Conservation (phyloP, 148 eudicot species). For the Chenopodium album region DNA sequence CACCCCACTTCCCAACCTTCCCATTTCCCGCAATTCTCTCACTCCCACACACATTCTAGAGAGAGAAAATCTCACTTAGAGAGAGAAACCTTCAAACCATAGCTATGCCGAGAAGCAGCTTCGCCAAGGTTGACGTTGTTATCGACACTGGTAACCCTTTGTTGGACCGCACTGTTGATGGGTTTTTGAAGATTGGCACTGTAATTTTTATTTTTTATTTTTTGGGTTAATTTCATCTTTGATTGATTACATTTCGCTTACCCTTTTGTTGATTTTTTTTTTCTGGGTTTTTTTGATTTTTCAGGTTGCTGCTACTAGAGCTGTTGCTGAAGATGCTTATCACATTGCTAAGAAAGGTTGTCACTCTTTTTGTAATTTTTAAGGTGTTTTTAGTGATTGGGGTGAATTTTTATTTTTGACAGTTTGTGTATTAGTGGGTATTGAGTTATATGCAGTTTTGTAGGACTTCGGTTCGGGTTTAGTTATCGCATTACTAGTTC, state of each 20-base stretch:
- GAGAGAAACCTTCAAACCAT: neutral
- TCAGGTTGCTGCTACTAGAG: slow-evolving; percentile 72
- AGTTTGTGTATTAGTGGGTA: neutral
- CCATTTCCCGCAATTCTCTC: neutral
- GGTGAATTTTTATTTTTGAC: neutral
- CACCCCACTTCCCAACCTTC: too few species aligned
- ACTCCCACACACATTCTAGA: neutral
- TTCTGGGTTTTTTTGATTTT: neutral
- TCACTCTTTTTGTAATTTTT: neutral
- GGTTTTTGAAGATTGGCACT: slow-evolving; percentile 84
- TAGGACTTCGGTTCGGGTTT: neutral
- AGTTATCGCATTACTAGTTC: too few species aligned
- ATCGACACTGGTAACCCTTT: slow-evolving; percentile 71
- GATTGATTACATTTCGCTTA: neutral
- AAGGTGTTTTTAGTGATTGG: neutral
- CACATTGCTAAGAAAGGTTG: slow-evolving; percentile 50
- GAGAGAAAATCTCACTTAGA: neutral
- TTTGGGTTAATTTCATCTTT: neutral
- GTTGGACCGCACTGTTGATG: slow-evolving; percentile 76
- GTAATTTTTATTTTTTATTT: slow-evolving; percentile 24
- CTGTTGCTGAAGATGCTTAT: slow-evolving; percentile 74
- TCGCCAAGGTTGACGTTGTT: slow-evolving; percentile 48
- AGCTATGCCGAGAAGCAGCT: slow-evolving; percentile 55
- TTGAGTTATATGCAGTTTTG: too few species aligned
- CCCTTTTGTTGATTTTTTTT: neutral